Base-by-base conservation (phyloP, 2,329 filamentous ascomycete species). In the Onygenales sp. region DNA sequence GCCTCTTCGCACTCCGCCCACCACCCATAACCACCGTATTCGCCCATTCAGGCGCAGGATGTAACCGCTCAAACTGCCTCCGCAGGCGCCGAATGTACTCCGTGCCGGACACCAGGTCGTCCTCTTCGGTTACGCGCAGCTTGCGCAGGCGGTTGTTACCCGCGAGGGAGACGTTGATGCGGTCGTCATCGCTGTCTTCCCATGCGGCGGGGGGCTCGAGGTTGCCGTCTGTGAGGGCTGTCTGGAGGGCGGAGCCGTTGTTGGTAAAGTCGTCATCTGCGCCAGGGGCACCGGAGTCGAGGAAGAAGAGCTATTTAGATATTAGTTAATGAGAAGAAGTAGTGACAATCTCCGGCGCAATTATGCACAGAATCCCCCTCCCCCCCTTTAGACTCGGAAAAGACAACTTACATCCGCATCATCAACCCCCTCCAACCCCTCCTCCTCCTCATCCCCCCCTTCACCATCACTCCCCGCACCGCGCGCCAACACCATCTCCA, bases 141-240 rank as follows among this genome's bases (percentile, higher is more conserved):
- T 97, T 97, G 60, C 91, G 82, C 65, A 96, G 69, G 59, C 87
- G 81, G 47, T 83, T 81, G 44, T 85, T 83, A 31, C 82, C 80
- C 3, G 89, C 86, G 41, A 98, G 78, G 11, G 92, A 97, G 48
- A 98, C 79, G 6, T 83, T 81, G 57, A 96, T 75, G 52, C 88
- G 81, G 65, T 97, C 93, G 65, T 98, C 93, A 63, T 98, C 93
- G 69, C 91, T 97, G 67, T 98, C 93, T 61, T 91, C 84, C 93
- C 93, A 98, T 21, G 75, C 69, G 2, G 72, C 70, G 9, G 55
- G 42, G 3, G 63, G 65, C n/a, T 59, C 55, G 9, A 55, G 53
- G n/a, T 65, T 61, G 41, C 57, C 52, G 33, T 63, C 58, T 7
- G 63, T 58, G 21, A 27, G 21, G 21, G 54, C 68, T 63, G 49